Evolutionary conservation across 768 basidiomycete genomes (phyloP), one percentile per base, ranked within the genome.

Genomic region (Leucocoprinus sp.): DNA sequence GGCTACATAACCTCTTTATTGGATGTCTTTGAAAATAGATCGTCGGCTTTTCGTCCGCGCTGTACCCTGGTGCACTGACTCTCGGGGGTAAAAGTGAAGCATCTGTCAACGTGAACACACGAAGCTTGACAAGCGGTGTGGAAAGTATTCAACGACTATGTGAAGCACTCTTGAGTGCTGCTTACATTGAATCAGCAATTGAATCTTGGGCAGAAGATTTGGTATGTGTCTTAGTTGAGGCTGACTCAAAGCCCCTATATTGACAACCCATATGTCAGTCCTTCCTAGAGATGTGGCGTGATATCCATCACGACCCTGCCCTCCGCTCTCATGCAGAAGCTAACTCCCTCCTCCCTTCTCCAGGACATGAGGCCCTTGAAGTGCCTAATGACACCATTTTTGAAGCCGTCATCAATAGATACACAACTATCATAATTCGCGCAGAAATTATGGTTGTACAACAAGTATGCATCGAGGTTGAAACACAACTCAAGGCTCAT

Each of bases 21-120:
- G 19, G 92, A 97, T 55, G 95, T 93, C 0, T 97, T 97, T 54
- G 96, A 98, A 62, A 85, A 83, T 1, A 69, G 96, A 4, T 90
- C 92, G 1, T 91, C 87, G 23, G 76, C 83, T 0, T 80, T 19
- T 99, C 52, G 78, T 93, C 33, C 83, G 91, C 11, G 85, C 85
- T 3, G 93, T 98, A n/a, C 1, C 96, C 96, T 1, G 96, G 96
- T 14, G 91, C 91, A 0, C 71, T 98, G 31, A 71, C 69, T 37
- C 62, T 79, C n/a, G 66, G 70, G 22, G 60, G 67, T 23, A 65
- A 72, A 48, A 67, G 67, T 41, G 65, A 68, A 29, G 60, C 62
- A 37, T 53, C 58, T 3, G 62, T 65, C 24, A 66, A 67, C 42
- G 69, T 75, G 3, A 83, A 88, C 55, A 68, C 78, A 6, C 69